Evolutionary conservation across 1,284 basidiomycete genomes (phyloP).

Genomic region (Pterulicium gracile): DNA sequence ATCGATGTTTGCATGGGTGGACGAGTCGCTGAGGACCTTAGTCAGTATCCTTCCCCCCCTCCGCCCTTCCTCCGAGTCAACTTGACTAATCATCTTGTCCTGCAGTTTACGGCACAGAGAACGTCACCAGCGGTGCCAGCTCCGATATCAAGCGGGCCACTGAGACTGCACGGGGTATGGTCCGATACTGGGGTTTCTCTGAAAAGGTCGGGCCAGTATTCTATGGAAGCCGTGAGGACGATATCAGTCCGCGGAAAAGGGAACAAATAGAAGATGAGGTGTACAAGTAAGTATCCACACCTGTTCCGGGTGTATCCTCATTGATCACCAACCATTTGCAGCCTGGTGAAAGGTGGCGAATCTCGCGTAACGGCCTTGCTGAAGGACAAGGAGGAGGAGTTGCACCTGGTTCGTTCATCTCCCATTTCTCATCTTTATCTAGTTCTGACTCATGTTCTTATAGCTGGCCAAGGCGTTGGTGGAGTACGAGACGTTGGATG

Average conservation of each 20-base stretch:
- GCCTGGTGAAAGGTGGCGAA: conserved; percentile 70
- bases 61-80: conserved; percentile 4
- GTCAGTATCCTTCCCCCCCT: conserved; percentile 27
- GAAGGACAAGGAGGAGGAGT: conserved; percentile 62
- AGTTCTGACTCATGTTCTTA: conserved; percentile 4
- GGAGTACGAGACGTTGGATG: conserved; percentile 87
- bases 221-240: conserved; percentile 61
- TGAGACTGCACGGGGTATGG: conserved; percentile 76
- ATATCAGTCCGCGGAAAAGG: conserved; percentile 61
- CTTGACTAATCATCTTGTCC: conserved; percentile 6
- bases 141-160: conserved; percentile 80
- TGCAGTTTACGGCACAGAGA: conserved; percentile 81
- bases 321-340: conserved; percentile 19
- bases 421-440: conserved; percentile 1
- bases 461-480: conserved; percentile 83
- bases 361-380: conserved; percentile 60
- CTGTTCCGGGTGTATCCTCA: conserved; percentile 3
- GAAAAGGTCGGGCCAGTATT: conserved; percentile 72
- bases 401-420: conserved; percentile 36
- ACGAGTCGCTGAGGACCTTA: conserved; percentile 85
- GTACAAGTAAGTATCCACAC: conserved; percentile 42
- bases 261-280: conserved; percentile 83
- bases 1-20: conserved; percentile 93
- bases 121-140: conserved; percentile 84
- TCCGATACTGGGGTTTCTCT: conserved; percentile 85